These are phyloP conservation scores for Skeletonema potamos DNA, from an alignment of 108 stramenopile genomes.

Conservation along the genomic window DNA sequence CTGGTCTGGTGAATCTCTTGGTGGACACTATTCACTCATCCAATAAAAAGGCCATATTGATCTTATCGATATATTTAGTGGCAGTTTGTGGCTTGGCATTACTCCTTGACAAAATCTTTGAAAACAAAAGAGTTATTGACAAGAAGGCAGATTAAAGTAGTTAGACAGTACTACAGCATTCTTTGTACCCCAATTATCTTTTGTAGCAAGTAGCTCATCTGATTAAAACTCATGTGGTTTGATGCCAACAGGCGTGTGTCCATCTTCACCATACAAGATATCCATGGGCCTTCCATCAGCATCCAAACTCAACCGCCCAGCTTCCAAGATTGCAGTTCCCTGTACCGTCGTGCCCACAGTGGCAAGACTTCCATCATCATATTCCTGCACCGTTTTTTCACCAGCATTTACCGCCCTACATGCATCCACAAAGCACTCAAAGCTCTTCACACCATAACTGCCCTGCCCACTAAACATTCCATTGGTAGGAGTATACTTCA, in stretches of 20 bases:
- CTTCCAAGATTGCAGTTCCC: slow-evolving; percentile 98
- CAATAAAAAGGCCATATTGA: slow-evolving; percentile 50
- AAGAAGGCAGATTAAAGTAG: background rate
- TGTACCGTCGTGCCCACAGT: slow-evolving; percentile 93
- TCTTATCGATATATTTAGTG: slow-evolving; percentile 62
- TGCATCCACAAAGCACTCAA: slow-evolving; percentile 87
- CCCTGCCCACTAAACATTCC: slow-evolving; percentile 94
- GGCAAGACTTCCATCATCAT: slow-evolving; percentile 89
- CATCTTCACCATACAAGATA: slow-evolving; percentile 79
- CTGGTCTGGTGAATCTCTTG: slow-evolving; percentile 84
- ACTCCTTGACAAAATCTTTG: slow-evolving; percentile 24
- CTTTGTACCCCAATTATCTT: background rate
- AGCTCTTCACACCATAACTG: slow-evolving; percentile 95
- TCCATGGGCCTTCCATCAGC: slow-evolving; percentile 84
- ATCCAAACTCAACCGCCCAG: slow-evolving; percentile 92
- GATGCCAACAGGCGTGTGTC: slow-evolving; percentile 58
- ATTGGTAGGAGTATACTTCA: slow-evolving; percentile 98
- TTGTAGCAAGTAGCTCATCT: background rate
- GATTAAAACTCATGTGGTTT: slow-evolving; percentile 57
- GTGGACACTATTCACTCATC: slow-evolving; percentile 75
- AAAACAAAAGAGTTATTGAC: background rate
- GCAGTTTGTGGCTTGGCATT: slow-evolving; percentile 49
- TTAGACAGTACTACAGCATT: background rate
- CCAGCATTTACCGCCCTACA: slow-evolving; percentile 64
- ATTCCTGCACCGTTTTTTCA: slow-evolving; percentile 61